Base-by-base conservation (phyloP, 768 basidiomycete species). In the Tricholoma furcatifolium region DNA sequence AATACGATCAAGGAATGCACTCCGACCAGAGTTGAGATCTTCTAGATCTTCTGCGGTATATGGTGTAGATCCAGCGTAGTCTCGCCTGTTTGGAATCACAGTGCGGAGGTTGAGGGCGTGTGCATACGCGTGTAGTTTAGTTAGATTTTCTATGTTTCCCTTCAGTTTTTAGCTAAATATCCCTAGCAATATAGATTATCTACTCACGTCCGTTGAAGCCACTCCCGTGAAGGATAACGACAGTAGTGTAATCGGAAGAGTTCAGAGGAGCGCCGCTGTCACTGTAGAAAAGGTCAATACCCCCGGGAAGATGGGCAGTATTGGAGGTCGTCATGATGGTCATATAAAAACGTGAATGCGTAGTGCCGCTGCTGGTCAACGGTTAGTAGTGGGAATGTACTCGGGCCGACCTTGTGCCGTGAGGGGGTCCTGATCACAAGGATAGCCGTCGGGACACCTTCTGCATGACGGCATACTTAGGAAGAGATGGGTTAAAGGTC, bases 161-260 rank as follows among this genome's bases (percentile, higher is more conserved):
- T 7, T 27, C 27, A 27, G 7, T 27, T 3, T 27, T 27, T 27
- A 7, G 27, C 27, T 27, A n/a, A n/a, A n/a, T n/a, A n/a, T n/a
- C n/a, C n/a, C n/a, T n/a, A n/a, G n/a, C n/a, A n/a, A n/a, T n/a
- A n/a, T n/a, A n/a, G n/a, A n/a, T n/a, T n/a, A 27, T 27, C 3
- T 27, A 66, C 71, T 41, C 45, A 74, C 73, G 51, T 21, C 62
- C 64, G 48, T 64, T 70, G 56, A 73, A 69, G 5, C 55, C 63
- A 12, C 50, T 63, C 15, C 74, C 74, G 47, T 75, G 72, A 30
- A 69, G 47, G 14, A 71, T 53, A 6, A 74, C 49, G 10, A 74
- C 41, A 2, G 72, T 74, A 1, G 70, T 72, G 51, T 74, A 74
- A 48, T 69, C 61, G 15, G 35, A 27, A 10, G 67, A 63, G 18